Evolutionary conservation across 148 eudicot genomes (phyloP).

Genomic region (Amaranthus cruentus): DNA sequence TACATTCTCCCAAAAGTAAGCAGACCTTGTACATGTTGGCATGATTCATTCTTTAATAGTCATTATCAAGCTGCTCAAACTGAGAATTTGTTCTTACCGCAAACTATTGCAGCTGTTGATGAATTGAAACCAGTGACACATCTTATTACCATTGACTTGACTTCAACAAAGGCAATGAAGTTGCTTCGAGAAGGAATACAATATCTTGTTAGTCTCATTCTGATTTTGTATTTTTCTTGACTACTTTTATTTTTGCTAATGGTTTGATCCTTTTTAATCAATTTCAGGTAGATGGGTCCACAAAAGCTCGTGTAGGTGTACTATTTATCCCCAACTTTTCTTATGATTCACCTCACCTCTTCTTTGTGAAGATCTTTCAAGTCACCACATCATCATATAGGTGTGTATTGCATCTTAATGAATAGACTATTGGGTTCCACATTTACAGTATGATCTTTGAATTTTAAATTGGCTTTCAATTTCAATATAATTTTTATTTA

Average conservation of each 20-base stretch:
- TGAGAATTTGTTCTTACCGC: slow-evolving; percentile 14
- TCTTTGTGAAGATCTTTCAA: slow-evolving; percentile 62
- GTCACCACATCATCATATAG: slow-evolving; percentile 64
- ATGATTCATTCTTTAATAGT: background rate
- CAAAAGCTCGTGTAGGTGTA: slow-evolving; percentile 77
- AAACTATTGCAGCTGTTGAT: slow-evolving; percentile 58
- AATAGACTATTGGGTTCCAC: background rate
- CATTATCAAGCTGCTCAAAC: background rate
- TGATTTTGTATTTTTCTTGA: slow-evolving; percentile 8
- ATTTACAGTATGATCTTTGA: background rate
- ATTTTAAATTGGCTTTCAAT: background rate
- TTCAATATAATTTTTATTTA: background rate
- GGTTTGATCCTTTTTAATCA: background rate
- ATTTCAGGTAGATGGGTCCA: slow-evolving; percentile 65
- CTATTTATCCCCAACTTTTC: slow-evolving; percentile 47
- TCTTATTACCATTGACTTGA: slow-evolving; percentile 69
- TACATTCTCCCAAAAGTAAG: slow-evolving; percentile 91
- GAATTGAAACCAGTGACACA: slow-evolving; percentile 95
- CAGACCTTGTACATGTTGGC: slow-evolving; percentile 18
- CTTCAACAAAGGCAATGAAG: slow-evolving; percentile 67
- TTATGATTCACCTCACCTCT: slow-evolving; percentile 47
- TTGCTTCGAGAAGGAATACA: slow-evolving; percentile 81
- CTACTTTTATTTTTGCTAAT: slow-evolving; percentile 1
- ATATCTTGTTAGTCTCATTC: slow-evolving; percentile 61
- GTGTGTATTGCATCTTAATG: slow-evolving; percentile 31